These are phyloP conservation scores for Fusarium solani-melongenae DNA, from an alignment of 2,329 filamentous ascomycete species.

Conservation along the genomic window DNA sequence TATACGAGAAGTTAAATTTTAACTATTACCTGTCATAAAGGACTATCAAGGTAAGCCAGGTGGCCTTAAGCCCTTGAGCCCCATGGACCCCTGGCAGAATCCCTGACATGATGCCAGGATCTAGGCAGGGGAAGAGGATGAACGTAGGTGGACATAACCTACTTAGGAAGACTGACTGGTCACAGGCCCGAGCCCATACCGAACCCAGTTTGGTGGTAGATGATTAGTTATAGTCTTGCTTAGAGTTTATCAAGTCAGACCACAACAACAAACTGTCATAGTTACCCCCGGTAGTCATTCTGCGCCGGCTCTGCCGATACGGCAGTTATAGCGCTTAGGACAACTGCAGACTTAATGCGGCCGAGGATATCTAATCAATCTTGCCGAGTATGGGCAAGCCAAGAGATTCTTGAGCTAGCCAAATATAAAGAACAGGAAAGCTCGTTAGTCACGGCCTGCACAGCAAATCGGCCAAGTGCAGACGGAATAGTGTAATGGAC, in stretches of 20 bases:
- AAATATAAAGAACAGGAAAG: neutral
- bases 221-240: neutral
- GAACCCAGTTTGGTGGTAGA: neutral
- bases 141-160: neutral
- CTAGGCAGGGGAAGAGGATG: neutral
- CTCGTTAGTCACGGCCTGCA: neutral
- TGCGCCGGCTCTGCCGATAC: neutral
- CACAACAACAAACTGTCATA: neutral
- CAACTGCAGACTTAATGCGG: neutral
- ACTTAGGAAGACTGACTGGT: neutral
- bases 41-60: neutral
- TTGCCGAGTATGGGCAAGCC: neutral
- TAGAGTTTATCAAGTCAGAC: neutral
- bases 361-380: neutral
- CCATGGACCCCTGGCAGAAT: neutral
- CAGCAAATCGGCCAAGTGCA: neutral
- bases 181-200: neutral
- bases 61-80: neutral
- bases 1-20: neutral
- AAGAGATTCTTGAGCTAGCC: neutral
- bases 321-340: neutral
- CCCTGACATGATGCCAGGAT: neutral
- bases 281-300: neutral
- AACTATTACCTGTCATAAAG: neutral
- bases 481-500: neutral